Conservation (phyloP, 164 flowering plant genomes). For the Piper betle region DNA sequence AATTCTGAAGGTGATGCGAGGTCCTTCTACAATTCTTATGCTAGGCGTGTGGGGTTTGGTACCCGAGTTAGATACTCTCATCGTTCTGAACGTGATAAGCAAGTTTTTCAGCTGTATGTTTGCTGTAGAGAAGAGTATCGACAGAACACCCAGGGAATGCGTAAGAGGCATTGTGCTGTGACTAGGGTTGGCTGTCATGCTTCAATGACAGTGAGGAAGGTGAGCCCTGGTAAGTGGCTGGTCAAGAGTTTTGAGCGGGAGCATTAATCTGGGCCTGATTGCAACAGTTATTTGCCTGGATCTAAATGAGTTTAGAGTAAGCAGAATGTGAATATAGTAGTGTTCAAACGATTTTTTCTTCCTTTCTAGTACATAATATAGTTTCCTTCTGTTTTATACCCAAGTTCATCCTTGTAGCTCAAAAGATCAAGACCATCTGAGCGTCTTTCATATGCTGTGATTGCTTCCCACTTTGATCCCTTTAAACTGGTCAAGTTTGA, state of each 20-base stretch:
- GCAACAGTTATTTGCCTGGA: background rate
- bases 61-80: slow-evolving; percentile 4
- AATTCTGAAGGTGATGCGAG: slow-evolving; percentile 5
- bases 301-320: too few relatives aligned
- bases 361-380: too few relatives aligned
- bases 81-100: slow-evolving; percentile 5
- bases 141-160: slow-evolving; percentile 3
- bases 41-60: slow-evolving; percentile 2
- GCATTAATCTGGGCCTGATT: slow-evolving; percentile 1
- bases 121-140: slow-evolving; percentile 8
- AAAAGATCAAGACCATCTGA: too few relatives aligned
- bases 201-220: slow-evolving; percentile 4
- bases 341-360: too few relatives aligned
- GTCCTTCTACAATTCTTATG: slow-evolving; percentile 7
- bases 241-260: slow-evolving; percentile 7
- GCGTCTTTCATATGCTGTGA: too few relatives aligned
- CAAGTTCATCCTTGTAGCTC: too few relatives aligned
- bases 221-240: slow-evolving; percentile 4
- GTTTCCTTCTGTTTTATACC: too few relatives aligned
- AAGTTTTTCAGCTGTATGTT: slow-evolving; percentile 1
- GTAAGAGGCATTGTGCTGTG: background rate
- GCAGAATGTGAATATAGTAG: too few relatives aligned
- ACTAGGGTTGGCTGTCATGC: slow-evolving; percentile 8
- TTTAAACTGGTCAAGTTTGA: too few relatives aligned
- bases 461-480: too few relatives aligned